phyloP scores from a whole-genome alignment of 164 flowering plant genomes.

The Vitis cinerea region DNA sequence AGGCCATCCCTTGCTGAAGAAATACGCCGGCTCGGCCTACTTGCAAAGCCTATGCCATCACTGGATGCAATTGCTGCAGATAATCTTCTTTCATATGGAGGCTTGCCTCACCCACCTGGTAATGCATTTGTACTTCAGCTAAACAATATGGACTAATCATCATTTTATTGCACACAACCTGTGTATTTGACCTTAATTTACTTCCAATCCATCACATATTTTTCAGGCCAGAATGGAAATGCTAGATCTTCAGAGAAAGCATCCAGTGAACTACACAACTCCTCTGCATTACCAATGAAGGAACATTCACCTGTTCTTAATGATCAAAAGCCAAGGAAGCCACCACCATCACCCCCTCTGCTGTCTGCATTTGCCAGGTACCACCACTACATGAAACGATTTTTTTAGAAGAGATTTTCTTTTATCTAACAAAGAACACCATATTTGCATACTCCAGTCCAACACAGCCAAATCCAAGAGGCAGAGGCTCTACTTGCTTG shows the following conservation, averaged over 20 bases:
- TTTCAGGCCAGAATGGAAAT: conserved; percentile 70
- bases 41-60: conserved; percentile 98
- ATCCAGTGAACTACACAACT: conserved; percentile 75
- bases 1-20: conserved; percentile 72
- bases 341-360: conserved; percentile 46
- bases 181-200: too few species aligned
- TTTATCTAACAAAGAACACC: too few species aligned
- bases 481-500: conserved; percentile 97
- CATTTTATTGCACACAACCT: too few species aligned
- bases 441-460: conserved; percentile 53
- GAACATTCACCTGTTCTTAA: conserved; percentile 60
- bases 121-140: background rate
- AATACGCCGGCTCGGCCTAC: conserved; percentile 70
- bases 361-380: conserved; percentile 97
- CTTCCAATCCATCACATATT: background rate
- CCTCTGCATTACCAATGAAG: conserved; percentile 89
- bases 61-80: conserved; percentile 85
- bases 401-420: too few species aligned
- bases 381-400: background rate
- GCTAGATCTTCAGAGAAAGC: conserved; percentile 83
- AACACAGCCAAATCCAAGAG: conserved; percentile 78
- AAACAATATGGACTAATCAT: too few species aligned
- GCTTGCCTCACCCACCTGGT: conserved; percentile 45
- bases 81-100: conserved; percentile 59
- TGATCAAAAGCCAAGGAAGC: conserved; percentile 57